These are phyloP conservation scores for Turnera subulata DNA, from an alignment of 345 rosid genomes.

Conservation along the genomic window DNA sequence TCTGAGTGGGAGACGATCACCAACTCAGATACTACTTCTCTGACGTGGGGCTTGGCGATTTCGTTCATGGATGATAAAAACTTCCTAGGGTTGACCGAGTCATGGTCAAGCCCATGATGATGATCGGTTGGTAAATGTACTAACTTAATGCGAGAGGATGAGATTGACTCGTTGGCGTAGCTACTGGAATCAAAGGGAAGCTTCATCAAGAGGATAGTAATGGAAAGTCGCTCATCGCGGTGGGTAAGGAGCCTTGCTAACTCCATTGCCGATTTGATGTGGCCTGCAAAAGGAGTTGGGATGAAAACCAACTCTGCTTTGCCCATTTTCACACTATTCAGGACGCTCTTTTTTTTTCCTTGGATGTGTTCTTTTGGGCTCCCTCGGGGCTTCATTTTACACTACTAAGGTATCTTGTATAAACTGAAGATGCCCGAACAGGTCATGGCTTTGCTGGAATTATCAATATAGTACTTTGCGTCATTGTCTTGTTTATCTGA, in stretches of 20 bases:
- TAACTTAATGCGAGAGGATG: not conserved
- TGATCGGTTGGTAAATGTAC: constrained; percentile 5
- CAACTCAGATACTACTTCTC: not conserved
- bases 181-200: not conserved
- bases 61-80: too few relatives aligned
- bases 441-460: too few relatives aligned
- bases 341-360: too few relatives aligned
- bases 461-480: too few relatives aligned
- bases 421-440: too few relatives aligned
- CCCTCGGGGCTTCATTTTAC: too few relatives aligned
- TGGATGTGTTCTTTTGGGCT: too few relatives aligned
- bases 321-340: too few relatives aligned
- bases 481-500: too few relatives aligned
- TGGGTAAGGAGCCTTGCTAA: not conserved
- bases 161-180: not conserved
- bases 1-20: not conserved
- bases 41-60: constrained; percentile 20
- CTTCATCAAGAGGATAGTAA: not conserved
- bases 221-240: not conserved
- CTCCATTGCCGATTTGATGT: not conserved
- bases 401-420: too few relatives aligned
- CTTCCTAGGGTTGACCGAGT: too few relatives aligned
- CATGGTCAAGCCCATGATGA: not conserved
- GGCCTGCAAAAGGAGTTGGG: not conserved
- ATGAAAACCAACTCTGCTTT: not conserved